Evolutionary conservation across 352 stramenopile genomes (phyloP).

Genomic region (Phytopythium ostracodes): DNA sequence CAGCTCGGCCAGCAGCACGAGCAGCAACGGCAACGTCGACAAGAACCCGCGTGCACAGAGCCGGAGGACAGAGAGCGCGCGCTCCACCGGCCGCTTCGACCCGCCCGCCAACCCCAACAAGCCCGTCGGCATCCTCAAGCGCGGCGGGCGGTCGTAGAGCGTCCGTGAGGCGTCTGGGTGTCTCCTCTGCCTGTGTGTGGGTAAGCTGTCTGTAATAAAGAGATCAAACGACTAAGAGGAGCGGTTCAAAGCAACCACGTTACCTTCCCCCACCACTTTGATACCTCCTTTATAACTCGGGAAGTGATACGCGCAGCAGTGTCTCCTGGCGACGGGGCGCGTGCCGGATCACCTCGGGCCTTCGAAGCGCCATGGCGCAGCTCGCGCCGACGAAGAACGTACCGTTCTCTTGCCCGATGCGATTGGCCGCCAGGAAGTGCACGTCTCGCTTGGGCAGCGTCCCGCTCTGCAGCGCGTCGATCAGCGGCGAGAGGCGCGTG

Average conservation of each 20-base stretch:
- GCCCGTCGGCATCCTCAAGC: conserved; percentile 63
- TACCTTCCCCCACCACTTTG: too few species aligned
- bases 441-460: conserved; percentile 50
- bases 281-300: too few species aligned
- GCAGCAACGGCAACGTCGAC: conserved; percentile 1
- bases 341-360: conserved; percentile 43
- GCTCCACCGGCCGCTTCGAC: conserved; percentile 9
- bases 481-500: conserved; percentile 53
- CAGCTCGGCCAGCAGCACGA: conserved; percentile 8
- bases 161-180: background rate
- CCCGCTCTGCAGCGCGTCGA: conserved; percentile 28
- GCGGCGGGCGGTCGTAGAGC: conserved; percentile 15
- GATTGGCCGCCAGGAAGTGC: conserved; percentile 76
- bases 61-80: conserved; percentile 19
- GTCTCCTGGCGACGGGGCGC: conserved; percentile 52
- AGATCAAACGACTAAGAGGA: background rate
- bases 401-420: conserved; percentile 70
- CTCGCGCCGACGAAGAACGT: conserved; percentile 81
- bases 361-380: conserved; percentile 62
- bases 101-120: conserved; percentile 14
- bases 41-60: conserved; percentile 6
- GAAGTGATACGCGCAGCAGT: conserved; percentile 51
- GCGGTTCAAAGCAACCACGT: too few species aligned
- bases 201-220: background rate
- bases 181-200: background rate